Percentiles rank a stretch among this genome's conserved stretches.
These are phyloP conservation scores for Rubus idaeus DNA, from an alignment of 306 rosid species.

Conservation along the genomic window DNA sequence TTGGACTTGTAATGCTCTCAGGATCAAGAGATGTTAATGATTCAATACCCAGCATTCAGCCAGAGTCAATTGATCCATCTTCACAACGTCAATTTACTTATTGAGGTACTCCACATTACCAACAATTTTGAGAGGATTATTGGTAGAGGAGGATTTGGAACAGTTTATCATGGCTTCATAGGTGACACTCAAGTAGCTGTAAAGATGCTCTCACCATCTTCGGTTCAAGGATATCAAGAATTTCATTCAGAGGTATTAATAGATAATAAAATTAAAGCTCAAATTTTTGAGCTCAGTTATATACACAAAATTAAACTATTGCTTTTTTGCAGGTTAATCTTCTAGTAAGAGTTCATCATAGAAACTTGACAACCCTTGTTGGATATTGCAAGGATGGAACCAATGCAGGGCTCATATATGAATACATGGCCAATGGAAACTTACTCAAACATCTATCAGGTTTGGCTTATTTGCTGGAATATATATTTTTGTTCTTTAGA, in stretches of 20 bases:
- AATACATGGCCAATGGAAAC: slow-evolving; percentile 38
- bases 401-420: slow-evolving; percentile 33
- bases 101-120: slow-evolving; percentile 34
- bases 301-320: not conserved
- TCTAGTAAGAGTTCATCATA: slow-evolving; percentile 53
- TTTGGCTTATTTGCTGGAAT: not conserved
- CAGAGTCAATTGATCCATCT: slow-evolving; percentile 4
- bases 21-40: not conserved
- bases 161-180: slow-evolving; percentile 38
- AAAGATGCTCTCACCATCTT: slow-evolving; percentile 42
- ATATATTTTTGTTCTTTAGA: not conserved
- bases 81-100: slow-evolving; percentile 27
- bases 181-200: slow-evolving; percentile 40
- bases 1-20: not conserved
- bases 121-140: slow-evolving; percentile 37
- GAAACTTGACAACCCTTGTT: slow-evolving; percentile 47
- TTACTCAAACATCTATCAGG: slow-evolving; percentile 34
- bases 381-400: slow-evolving; percentile 38
- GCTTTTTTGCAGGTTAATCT: slow-evolving; percentile 36
- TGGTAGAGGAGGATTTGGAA: slow-evolving; percentile 55
- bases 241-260: slow-evolving; percentile 40
- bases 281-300: too few relatives aligned
- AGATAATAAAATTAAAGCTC: not conserved
- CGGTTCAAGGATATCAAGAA: slow-evolving; percentile 35
- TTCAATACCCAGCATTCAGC: not conserved